Percentiles rank a stretch among this genome's conserved stretches.
Evolutionary conservation across 495 filamentous ascomycete genomes (phyloP).

Genomic region (Aspergillus panamensis): DNA sequence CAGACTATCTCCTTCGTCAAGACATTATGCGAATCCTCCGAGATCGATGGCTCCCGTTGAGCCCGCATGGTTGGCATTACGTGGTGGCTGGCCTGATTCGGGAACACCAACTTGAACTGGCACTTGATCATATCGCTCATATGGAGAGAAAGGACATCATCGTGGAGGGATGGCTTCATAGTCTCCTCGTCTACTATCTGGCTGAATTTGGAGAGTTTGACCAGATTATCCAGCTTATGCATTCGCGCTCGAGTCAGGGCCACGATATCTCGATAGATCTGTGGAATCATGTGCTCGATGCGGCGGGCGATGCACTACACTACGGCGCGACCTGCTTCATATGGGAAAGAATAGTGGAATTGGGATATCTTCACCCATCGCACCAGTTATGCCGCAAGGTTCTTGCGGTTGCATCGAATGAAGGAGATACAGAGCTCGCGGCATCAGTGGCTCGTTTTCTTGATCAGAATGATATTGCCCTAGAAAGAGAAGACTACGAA

Average conservation of each 20-base stretch:
- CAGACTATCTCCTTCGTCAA: constrained; percentile 72
- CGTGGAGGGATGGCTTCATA: constrained; percentile 68
- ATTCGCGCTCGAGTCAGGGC: constrained; percentile 47
- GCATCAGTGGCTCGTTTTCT: constrained; percentile 39
- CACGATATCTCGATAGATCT: constrained; percentile 45
- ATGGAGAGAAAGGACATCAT: constrained; percentile 56
- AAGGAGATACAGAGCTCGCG: constrained; percentile 60
- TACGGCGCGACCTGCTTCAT: constrained; percentile 57
- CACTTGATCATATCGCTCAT: constrained; percentile 65
- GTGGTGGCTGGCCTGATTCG: constrained; percentile 71
- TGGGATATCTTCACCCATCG: constrained; percentile 60
- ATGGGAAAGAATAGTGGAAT: constrained; percentile 57
- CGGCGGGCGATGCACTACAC: constrained; percentile 52
- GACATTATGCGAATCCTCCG: constrained; percentile 63
- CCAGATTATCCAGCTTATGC: constrained; percentile 65
- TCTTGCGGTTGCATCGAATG: constrained; percentile 63
- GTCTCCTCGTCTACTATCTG: constrained; percentile 67
- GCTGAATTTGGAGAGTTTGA: constrained; percentile 68
- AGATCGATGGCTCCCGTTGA: constrained; percentile 65
- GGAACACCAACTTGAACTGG: constrained; percentile 78
- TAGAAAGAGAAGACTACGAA: constrained; percentile 70
- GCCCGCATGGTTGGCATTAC: constrained; percentile 59
- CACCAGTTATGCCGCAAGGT: constrained; percentile 61
- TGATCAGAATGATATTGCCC: constrained; percentile 43
- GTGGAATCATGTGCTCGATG: constrained; percentile 70